Evolutionary conservation across 768 basidiomycete species (phyloP), one percentile per base, ranked within the genome.

Genomic region (Tremella mesenterica): DNA sequence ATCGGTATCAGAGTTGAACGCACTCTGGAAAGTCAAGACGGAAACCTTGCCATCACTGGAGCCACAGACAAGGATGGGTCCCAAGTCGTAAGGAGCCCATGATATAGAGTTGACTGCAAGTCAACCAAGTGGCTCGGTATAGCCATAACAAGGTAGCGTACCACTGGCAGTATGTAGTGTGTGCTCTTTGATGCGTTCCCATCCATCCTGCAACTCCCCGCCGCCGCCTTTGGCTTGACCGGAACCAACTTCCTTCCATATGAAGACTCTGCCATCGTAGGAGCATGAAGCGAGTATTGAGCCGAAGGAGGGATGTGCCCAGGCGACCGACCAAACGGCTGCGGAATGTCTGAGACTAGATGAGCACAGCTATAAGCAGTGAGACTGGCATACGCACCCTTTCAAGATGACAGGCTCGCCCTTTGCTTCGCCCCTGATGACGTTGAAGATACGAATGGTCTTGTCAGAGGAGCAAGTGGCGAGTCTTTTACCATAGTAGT

Each of bases 51-150:
- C 92, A 73, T 99, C 95, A 1, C 89, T 93, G 20, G 88, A 92
- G 1, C 93, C 93, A 68, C 95, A 99, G 3, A 90, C 93, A 34
- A 97, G 79, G 58, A 96, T 92, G 0, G 95, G 89, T 29, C 93
- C 95, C 13, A 96, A 81, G 70, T 97, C 93, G 63, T 95, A 91
- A 1, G 95, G 91, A n/a, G 93, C 93, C 95, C 95, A 99, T 0
- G 89, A 88, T 20, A 97, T 85, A 0, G 92, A 92, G 76, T 99
- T 99, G 45, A 97, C 93, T 93, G 54, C 2, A 41, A 20, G 38
- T 69, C 38, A 64, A 52, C 51, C 25, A 26, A 4, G 9, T 16
- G 7, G 25, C 13, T 4, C 25, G n/a, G n/a, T 23, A 3, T 25
- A 16, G 13, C 18, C 3, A 10, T 16, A 6, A 36, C 21, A 38